Conservation (phyloP, 2,329 filamentous ascomycete species). For the Phialophora tarda region DNA sequence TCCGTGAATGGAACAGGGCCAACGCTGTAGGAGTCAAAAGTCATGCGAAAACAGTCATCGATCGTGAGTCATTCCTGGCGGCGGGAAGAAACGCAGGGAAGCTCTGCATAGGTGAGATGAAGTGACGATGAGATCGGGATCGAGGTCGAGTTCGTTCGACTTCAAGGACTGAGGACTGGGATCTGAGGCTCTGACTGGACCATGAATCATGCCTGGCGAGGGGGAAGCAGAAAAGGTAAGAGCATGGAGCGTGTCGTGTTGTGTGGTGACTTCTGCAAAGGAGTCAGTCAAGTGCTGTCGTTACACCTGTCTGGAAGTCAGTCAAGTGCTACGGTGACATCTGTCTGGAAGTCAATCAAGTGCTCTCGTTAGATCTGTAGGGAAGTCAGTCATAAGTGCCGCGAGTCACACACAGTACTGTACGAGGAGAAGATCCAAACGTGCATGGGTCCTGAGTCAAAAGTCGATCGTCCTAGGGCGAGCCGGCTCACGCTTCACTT, state of each 20-base stretch:
- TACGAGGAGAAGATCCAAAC: background rate
- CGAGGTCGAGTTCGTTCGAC: too few species aligned
- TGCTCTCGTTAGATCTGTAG: background rate
- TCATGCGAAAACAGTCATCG: background rate
- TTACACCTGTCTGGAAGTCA: background rate
- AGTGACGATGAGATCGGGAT: background rate
- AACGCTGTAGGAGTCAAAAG: background rate
- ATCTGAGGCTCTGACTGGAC: background rate
- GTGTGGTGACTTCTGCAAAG: too few species aligned
- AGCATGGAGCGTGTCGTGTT: too few species aligned
- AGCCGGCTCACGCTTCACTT: background rate
- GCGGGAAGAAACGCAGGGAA: background rate
- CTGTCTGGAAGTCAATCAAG: too few species aligned
- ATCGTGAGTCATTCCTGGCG: background rate
- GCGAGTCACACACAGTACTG: background rate
- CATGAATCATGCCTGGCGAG: too few species aligned
- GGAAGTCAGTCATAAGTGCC: background rate
- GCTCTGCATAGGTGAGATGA: background rate
- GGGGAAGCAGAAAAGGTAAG: too few species aligned
- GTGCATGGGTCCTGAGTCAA: background rate
- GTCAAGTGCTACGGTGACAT: background rate
- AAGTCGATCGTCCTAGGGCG: background rate
- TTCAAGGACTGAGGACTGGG: background rate
- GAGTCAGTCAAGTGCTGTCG: too few species aligned
- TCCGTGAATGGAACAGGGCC: too few species aligned